Base-by-base conservation (phyloP, 345 rosid genomes). In the Arabis hirsuta region DNA sequence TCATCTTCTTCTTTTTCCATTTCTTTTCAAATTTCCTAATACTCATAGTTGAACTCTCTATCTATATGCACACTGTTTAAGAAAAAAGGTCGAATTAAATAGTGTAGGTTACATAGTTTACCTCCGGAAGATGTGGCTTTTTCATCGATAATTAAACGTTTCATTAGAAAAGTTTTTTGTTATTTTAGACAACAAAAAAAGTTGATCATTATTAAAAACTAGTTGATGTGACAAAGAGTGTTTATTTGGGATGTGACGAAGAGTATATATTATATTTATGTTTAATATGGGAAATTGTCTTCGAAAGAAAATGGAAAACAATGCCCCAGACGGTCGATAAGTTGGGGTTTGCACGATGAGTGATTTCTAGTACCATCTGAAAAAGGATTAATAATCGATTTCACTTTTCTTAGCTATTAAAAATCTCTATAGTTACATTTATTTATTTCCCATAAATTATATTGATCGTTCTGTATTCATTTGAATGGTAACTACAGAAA, bases 1-100 rank as follows among this genome's bases (percentile, higher is more conserved):
- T 38, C 59, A 5, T 58, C 55, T 69, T 68, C 47, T 57, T 72
- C 44, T 65, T 42, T 47, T 46, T n/a, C n/a, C 4, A 9, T 63
- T 45, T 63, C 61, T 22, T 57, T 47, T 12, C 44, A 42, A 12
- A 19, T 61, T 27, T 61, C 24, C 3, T 32, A 4, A 29, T 22
- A 41, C n/a, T 31, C 56, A 38, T 41, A 32, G 26, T 45, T 34
- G 31, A 44, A 19, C 61, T 52, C 47, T 24, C 41, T 2, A 0
- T 39, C 39, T 58, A 12, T 57, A 32, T 50, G 39, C 55, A 51
- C 41, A 53, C 66, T 58, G 19, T 7, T 48, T 64, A 26, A 14
- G 9, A 22, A 22, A 19, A 47, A 55, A 54, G 19, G 50, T 44
- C 50, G 64, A 26, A 36, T 7, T 36, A 36, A 34, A 55, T 55